Conservation (phyloP, 139 green algal species). For the Chlamydomonas schloesseri region DNA sequence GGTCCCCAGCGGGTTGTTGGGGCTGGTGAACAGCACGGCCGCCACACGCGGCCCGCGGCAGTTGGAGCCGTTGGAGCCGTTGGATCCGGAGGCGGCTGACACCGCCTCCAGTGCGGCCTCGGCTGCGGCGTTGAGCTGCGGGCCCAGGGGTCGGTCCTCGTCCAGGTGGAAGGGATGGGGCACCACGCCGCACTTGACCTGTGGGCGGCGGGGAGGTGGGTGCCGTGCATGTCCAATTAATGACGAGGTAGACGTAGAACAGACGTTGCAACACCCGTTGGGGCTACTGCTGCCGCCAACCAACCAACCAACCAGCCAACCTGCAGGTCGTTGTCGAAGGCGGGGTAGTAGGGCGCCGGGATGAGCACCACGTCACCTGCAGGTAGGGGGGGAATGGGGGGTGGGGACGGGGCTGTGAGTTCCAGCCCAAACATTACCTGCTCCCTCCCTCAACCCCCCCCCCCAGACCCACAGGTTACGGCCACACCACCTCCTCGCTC, state of each 20-base stretch:
- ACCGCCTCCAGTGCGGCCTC: constrained; percentile 5
- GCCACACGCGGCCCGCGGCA: constrained; percentile 30
- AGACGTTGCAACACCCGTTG: too few species aligned
- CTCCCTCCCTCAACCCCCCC: too few species aligned
- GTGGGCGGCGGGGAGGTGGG: background rate
- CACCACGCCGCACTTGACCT: constrained; percentile 54
- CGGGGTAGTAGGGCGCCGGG: constrained; percentile 85
- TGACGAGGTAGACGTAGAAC: too few species aligned
- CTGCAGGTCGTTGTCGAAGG: constrained; percentile 84
- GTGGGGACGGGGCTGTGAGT: background rate
- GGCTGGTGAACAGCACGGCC: constrained; percentile 77
- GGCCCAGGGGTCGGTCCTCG: constrained; percentile 25
- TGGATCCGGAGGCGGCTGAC: background rate
- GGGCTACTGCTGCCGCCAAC: too few species aligned
- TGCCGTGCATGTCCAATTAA: too few species aligned
- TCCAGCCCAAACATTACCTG: too few species aligned
- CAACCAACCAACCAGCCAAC: constrained; percentile 25
- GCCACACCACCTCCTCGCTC: too few species aligned
- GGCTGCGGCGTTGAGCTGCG: constrained; percentile 45
- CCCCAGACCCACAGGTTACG: too few species aligned
- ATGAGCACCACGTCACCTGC: constrained; percentile 72
- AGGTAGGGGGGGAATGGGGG: background rate
- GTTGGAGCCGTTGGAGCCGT: background rate
- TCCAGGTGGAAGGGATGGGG: constrained; percentile 68
- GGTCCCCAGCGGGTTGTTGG: constrained; percentile 81